phyloP scores from a whole-genome alignment of 768 basidiomycete genomes.

The Xerocomus spinulosus region DNA sequence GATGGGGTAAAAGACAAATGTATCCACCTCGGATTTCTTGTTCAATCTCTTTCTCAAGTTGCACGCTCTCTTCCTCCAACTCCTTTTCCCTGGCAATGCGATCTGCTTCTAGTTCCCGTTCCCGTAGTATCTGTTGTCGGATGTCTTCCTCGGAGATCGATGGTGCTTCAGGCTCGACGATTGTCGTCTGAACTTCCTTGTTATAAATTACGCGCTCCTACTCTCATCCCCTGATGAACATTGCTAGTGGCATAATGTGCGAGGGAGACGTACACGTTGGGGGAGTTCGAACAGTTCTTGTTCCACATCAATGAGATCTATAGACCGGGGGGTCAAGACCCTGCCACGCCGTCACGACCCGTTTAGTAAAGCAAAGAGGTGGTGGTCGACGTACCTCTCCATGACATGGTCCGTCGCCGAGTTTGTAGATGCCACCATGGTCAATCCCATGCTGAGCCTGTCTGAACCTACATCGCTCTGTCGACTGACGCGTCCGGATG shows the following conservation, averaged over 20 bases:
- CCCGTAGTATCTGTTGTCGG: conserved; percentile 59
- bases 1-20: conserved; percentile 3
- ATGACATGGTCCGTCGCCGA: conserved; percentile 64
- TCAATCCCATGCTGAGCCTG: conserved; percentile 39
- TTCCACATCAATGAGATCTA: conserved; percentile 83
- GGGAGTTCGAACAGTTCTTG: conserved; percentile 90
- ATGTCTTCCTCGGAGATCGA: conserved; percentile 66
- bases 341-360: conserved; percentile 32
- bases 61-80: conserved; percentile 76
- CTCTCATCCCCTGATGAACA: conserved; percentile 2
- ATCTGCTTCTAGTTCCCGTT: conserved; percentile 61
- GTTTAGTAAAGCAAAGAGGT: background rate
- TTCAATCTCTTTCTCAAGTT: conserved; percentile 82
- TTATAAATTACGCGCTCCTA: conserved; percentile 80
- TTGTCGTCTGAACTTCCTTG: conserved; percentile 78
- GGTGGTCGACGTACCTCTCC: conserved; percentile 50
- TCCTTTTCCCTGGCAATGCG: conserved; percentile 67
- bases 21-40: conserved; percentile 69
- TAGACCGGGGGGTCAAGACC: conserved; percentile 56
- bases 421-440: conserved; percentile 44
- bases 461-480: conserved; percentile 63
- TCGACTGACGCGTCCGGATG: conserved; percentile 64
- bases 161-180: conserved; percentile 51
- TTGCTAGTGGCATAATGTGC: background rate
- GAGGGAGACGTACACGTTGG: conserved; percentile 54